A percentile compares a stretch with the other conserved stretches of the same genome.
These are phyloP conservation scores for Clausena lansium DNA, from an alignment of 345 rosid genomes.

Conservation along the genomic window DNA sequence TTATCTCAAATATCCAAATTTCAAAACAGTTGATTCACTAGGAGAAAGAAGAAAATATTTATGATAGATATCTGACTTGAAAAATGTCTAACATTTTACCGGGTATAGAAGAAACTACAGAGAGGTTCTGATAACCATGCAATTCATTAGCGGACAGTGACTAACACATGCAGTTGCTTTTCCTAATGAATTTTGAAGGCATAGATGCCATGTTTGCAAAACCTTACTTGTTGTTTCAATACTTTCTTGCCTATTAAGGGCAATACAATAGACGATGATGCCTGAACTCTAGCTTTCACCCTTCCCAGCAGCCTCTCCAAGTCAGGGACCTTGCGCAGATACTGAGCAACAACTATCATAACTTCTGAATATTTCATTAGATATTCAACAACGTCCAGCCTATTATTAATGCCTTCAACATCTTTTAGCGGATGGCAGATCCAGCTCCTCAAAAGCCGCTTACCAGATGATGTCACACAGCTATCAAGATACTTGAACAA, in stretches of 20 bases:
- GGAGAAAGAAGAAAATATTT: not conserved
- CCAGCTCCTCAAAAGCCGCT: conserved; percentile 85
- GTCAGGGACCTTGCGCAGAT: conserved; percentile 78
- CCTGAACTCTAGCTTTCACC: conserved; percentile 63
- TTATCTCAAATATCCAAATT: not conserved
- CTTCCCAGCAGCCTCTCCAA: conserved; percentile 85
- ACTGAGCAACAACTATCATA: conserved; percentile 47
- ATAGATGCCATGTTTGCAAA: not conserved
- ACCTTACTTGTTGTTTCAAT: conserved; percentile 65
- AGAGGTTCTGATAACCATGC: not conserved
- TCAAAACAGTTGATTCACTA: not conserved
- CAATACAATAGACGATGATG: conserved; percentile 56
- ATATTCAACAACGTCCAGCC: conserved; percentile 71
- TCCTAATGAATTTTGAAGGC: not conserved
- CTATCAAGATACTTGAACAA: conserved; percentile 79
- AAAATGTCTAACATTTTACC: not conserved
- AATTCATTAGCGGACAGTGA: not conserved
- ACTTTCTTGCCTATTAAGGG: conserved; percentile 75
- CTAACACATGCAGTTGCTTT: not conserved
- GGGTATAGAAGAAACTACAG: not conserved
- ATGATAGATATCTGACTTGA: not conserved
- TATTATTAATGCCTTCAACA: conserved; percentile 62
- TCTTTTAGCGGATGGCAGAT: conserved; percentile 92
- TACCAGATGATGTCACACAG: conserved; percentile 81
- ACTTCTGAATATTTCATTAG: conserved; percentile 52